Evolutionary conservation across 352 stramenopile genomes (phyloP), one percentile per base, ranked within the genome.

Genomic region (Phytophthora rubi): DNA sequence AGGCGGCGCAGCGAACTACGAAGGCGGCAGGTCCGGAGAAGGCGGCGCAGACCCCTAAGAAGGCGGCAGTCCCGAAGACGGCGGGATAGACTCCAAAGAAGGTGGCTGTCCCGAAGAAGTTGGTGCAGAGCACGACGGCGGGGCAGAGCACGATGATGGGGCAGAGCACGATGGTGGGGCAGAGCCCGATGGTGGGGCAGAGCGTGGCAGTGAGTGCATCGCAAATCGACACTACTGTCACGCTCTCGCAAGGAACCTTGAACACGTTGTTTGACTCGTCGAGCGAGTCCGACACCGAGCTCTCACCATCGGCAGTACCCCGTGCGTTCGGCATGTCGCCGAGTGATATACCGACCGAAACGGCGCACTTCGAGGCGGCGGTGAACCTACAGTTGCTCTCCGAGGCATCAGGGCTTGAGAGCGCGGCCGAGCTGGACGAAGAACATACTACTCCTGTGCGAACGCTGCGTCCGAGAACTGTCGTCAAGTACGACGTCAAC

Each of bases 181-280:
- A 26, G 23, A 26, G 23, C 23, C 1, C 23, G 23, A 26, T 3
- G 23, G 23, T 26, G 2, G 23, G 23, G 23, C 23, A 26, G 23
- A 26, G 23, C 23, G 33, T 12, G 10, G 33, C 33, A 39, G 28
- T 15, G 3, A 54, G n/a, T n/a, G n/a, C 42, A 8, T 71, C 56
- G 6, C 56, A 71, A 30, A 71, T 71, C 12, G 64, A 71, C 39
- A 71, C 64, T 2, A 66, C 26, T 30, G 21, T 53, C 7, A 2
- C 37, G 4, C 64, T 71, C 18, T 71, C 49, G 10, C 64, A 66
- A 23, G 7, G 35, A n/a, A 73, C 59, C 0, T 4, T 68, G 8
- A 54, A 68, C 21, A 18, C 12, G 6, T 9, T 73, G 37, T 64
- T 68, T 13, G 65, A 42, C 8, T 21, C 12, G 8, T 57, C 49